Percentiles rank a stretch among this genome's conserved stretches.
These are phyloP conservation scores for Buxus sempervirens DNA, from an alignment of 164 flowering plant genomes.

Conservation along the genomic window DNA sequence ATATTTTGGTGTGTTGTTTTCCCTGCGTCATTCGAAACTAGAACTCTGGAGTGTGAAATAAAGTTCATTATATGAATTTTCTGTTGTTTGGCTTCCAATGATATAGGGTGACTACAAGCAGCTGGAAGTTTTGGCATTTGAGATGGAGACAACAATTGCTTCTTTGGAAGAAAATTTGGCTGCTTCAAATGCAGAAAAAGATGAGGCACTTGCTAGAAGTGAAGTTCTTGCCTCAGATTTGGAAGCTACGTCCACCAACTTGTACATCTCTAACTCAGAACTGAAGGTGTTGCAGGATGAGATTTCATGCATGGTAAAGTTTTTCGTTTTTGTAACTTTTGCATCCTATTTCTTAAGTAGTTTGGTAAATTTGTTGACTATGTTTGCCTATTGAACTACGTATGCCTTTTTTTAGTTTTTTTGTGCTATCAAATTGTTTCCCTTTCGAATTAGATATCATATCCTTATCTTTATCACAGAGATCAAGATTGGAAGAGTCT, in stretches of 20 bases:
- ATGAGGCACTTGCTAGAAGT: constrained; percentile 42
- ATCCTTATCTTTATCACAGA: constrained; percentile 32
- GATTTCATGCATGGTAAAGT: constrained; percentile 57
- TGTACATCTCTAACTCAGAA: constrained; percentile 41
- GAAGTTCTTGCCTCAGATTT: constrained; percentile 57
- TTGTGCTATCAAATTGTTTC: background rate
- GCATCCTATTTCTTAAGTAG: constrained; percentile 2
- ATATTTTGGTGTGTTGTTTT: too few relatives aligned
- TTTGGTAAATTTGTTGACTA: background rate
- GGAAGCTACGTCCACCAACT: constrained; percentile 38
- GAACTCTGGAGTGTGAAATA: background rate
- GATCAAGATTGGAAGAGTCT: constrained; percentile 46
- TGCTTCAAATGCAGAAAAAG: constrained; percentile 47
- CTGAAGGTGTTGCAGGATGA: constrained; percentile 51
- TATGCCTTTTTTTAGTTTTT: background rate
- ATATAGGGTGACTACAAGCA: constrained; percentile 61
- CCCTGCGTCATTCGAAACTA: background rate
- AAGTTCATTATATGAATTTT: background rate
- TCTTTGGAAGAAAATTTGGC: constrained; percentile 71
- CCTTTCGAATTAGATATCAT: background rate
- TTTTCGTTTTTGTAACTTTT: constrained; percentile 7
- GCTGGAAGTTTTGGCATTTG: constrained; percentile 80
- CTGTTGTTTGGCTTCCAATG: constrained; percentile 2
- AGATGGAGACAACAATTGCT: constrained; percentile 81
- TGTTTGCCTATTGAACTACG: background rate